Evolutionary conservation across 257 asterid genomes (phyloP).

Genomic region (Sherardia arvensis): DNA sequence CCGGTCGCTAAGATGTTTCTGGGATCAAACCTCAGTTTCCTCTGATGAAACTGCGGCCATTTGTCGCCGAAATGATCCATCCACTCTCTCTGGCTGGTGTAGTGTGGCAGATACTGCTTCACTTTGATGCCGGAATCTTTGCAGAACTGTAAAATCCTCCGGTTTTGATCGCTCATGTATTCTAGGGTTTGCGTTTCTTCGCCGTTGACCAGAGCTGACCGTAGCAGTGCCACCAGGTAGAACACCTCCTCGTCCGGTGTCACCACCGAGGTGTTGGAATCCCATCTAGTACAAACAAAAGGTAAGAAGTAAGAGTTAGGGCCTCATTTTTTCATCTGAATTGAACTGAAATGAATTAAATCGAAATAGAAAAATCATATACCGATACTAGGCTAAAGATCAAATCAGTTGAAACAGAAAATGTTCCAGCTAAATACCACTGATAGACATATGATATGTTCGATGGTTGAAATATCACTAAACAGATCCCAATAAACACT

Average conservation of each 20-base stretch:
- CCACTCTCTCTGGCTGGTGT: conserved; percentile 58
- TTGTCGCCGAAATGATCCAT: conserved; percentile 49
- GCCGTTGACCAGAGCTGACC: conserved; percentile 53
- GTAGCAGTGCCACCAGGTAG: conserved; percentile 59
- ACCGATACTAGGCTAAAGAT: not conserved
- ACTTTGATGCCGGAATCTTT: conserved; percentile 28
- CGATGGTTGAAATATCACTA: too few species aligned
- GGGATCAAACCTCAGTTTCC: conserved; percentile 61
- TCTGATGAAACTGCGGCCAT: conserved; percentile 36
- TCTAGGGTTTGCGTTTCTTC: conserved; percentile 47
- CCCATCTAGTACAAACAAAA: conserved; percentile 39
- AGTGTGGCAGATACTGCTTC: conserved; percentile 77
- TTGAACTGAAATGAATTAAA: not conserved
- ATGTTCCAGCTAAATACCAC: too few species aligned
- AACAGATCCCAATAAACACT: too few species aligned
- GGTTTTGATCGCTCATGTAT: conserved; percentile 43
- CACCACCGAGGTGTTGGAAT: conserved; percentile 44
- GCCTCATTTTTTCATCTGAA: not conserved
- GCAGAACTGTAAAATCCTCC: conserved; percentile 43
- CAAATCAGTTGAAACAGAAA: not conserved
- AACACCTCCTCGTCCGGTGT: conserved; percentile 67
- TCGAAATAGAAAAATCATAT: too few species aligned
- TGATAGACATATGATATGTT: too few species aligned
- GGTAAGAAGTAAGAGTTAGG: not conserved
- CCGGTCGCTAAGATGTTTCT: conserved; percentile 56